Conservation (phyloP, 2,329 filamentous ascomycete species). For the Aspergillus quadricinctus region DNA sequence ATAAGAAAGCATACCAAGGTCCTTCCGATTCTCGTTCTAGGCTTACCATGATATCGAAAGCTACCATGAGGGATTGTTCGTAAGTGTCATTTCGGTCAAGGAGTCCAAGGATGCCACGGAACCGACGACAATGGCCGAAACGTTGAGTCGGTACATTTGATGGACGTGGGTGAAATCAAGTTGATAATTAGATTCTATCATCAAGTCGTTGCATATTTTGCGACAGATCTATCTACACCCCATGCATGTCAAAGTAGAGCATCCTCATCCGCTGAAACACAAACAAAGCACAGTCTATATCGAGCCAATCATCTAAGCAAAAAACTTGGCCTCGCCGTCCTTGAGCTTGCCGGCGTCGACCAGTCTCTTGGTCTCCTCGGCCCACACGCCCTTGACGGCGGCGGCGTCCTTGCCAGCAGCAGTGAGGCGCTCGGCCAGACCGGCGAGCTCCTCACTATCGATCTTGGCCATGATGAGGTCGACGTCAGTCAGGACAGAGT, state of each 20-base stretch:
- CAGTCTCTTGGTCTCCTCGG: conserved; percentile 71
- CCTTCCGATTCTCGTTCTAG: neutral
- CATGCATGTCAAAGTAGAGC: neutral
- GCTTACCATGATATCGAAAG: no score
- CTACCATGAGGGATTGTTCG: no score
- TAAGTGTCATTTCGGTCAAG: neutral
- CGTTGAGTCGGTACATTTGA: neutral
- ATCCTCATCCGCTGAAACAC: neutral
- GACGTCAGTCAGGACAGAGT: conserved; percentile 76
- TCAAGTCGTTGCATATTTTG: neutral
- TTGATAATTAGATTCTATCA: neutral
- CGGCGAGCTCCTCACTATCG: conserved; percentile 84
- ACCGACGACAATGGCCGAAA: neutral
- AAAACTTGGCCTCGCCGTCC: conserved; percentile 69
- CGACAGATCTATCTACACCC: neutral
- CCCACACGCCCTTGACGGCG: conserved; percentile 83
- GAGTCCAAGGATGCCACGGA: neutral
- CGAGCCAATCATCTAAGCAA: conserved; percentile 22
- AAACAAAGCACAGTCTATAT: neutral
- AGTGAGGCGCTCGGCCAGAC: conserved; percentile 73
- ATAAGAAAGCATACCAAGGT: no score
- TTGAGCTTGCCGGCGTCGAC: conserved; percentile 80
- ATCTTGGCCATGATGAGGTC: conserved; percentile 85
- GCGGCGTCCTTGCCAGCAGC: conserved; percentile 69
- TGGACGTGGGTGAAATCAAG: neutral